Percentiles rank a stretch among this genome's conserved stretches.
Evolutionary conservation across 1,284 basidiomycete species (phyloP).

Genomic region (Xerocomus nothofagi): DNA sequence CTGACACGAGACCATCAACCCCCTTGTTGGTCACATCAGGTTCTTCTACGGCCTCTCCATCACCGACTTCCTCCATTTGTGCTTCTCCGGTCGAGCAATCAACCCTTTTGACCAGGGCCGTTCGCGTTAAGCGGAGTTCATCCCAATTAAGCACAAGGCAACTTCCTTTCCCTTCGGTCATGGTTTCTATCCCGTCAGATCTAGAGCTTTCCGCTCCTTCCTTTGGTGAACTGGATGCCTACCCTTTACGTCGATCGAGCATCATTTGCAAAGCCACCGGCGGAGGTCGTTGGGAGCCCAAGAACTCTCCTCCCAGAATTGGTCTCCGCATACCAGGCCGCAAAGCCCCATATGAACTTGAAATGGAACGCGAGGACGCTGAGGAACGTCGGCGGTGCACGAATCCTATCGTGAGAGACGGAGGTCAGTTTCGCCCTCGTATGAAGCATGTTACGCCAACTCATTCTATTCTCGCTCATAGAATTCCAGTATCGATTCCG

Average conservation of each 20-base stretch:
- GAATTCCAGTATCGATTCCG: slow-evolving; percentile 64
- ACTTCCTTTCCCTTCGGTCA: slow-evolving; percentile 39
- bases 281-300: slow-evolving; percentile 74
- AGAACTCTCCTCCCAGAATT: slow-evolving; percentile 45
- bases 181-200: slow-evolving; percentile 32
- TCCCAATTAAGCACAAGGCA: slow-evolving; percentile 31
- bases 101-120: slow-evolving; percentile 19
- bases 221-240: slow-evolving; percentile 62
- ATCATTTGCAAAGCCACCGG: slow-evolving; percentile 71
- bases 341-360: slow-evolving; percentile 63
- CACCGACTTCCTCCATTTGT: slow-evolving; percentile 36
- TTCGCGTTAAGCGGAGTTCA: slow-evolving; percentile 31
- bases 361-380: slow-evolving; percentile 62
- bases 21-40: slow-evolving; percentile 33
- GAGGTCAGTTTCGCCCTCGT: slow-evolving; percentile 41
- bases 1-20: slow-evolving; percentile 40
- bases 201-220: slow-evolving; percentile 42
- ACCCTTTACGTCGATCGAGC: slow-evolving; percentile 64
- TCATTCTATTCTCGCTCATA: slow-evolving; percentile 20
- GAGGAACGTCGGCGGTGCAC: slow-evolving; percentile 45
- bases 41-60: slow-evolving; percentile 31
- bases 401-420: slow-evolving; percentile 65
- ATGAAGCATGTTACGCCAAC: slow-evolving; percentile 4
- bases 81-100: slow-evolving; percentile 39
- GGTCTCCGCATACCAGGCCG: slow-evolving; percentile 59